phyloP scores from a whole-genome alignment of 805 yeast genomes.

The Candida sphagnicola region DNA sequence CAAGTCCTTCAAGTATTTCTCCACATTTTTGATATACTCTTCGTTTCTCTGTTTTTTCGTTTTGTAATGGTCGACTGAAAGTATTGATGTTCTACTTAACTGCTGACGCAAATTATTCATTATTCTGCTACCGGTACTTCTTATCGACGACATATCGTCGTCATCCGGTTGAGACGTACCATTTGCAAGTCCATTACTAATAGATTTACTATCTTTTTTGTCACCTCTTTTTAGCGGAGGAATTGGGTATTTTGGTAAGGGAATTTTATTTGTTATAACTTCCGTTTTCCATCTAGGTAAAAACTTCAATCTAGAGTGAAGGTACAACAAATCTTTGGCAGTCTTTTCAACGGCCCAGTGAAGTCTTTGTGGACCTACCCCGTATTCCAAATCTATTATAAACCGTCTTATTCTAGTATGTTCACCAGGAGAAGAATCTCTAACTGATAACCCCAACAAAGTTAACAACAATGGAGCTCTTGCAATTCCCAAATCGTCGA shows the following conservation, averaged over 20 bases:
- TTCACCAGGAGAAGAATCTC: conserved; percentile 42
- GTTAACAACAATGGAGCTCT: conserved; percentile 82
- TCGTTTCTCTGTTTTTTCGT: conserved; percentile 25
- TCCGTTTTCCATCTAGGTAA: conserved; percentile 37
- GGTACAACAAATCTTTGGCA: conserved; percentile 62
- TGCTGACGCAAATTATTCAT: conserved; percentile 27
- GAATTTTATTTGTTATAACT: conserved; percentile 26
- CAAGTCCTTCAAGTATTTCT: conserved; percentile 63
- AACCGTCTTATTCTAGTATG: conserved; percentile 44
- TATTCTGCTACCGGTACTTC: conserved; percentile 20
- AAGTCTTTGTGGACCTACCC: conserved; percentile 73
- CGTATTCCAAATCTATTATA: conserved; percentile 81
- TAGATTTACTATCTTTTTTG: conserved; percentile 1
- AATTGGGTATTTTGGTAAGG: conserved; percentile 45
- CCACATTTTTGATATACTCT: conserved; percentile 46
- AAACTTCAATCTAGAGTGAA: conserved; percentile 63
- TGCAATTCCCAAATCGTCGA: conserved; percentile 70
- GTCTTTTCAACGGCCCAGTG: conserved; percentile 78
- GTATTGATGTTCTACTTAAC: conserved; percentile 21
- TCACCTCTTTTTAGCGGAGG: conserved; percentile 27
- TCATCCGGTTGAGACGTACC: neutral
- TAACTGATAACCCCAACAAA: conserved; percentile 62
- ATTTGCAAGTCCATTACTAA: neutral
- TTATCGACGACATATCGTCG: conserved; percentile 9
- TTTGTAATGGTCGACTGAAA: conserved; percentile 26